phyloP scores from a whole-genome alignment of 2,329 filamentous ascomycete species.

The Periglandula ipomoeae region DNA sequence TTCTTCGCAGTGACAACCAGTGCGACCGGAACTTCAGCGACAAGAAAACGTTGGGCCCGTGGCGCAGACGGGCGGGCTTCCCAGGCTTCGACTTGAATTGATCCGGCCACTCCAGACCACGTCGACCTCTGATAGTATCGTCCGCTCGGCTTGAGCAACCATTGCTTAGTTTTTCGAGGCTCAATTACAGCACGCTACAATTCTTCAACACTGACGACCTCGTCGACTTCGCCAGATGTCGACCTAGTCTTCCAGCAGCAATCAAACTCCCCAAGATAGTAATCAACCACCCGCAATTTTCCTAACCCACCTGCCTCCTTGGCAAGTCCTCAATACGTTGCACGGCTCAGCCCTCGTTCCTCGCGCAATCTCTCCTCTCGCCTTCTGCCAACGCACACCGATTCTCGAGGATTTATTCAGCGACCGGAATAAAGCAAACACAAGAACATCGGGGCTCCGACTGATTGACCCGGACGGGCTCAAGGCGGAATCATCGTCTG shows the following conservation, averaged over 20 bases:
- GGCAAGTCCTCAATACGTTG: not conserved
- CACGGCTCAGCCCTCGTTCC: not conserved
- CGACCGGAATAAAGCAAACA: not conserved
- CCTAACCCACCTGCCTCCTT: not conserved
- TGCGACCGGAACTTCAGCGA: not conserved
- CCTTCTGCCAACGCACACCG: not conserved
- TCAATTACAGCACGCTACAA: not conserved
- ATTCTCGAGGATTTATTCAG: too few species aligned
- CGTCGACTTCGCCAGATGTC: conserved; percentile 3
- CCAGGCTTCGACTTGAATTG: not conserved
- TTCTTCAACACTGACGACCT: not conserved
- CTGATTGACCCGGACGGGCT: conserved; percentile 2
- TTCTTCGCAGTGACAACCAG: not conserved
- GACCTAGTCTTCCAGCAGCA: not conserved
- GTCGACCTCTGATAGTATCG: not conserved
- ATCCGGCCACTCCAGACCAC: not conserved
- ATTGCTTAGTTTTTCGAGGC: not conserved
- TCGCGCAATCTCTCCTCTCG: not conserved
- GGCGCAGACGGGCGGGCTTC: conserved; percentile 1
- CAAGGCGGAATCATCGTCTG: conserved; percentile 12
- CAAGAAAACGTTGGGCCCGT: not conserved
- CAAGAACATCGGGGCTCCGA: not conserved
- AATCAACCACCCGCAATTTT: not conserved
- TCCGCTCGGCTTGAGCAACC: not conserved
- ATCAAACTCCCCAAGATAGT: not conserved